Evolutionary conservation across 805 yeast genomes (phyloP).

Genomic region (Lipomyces kockii): DNA sequence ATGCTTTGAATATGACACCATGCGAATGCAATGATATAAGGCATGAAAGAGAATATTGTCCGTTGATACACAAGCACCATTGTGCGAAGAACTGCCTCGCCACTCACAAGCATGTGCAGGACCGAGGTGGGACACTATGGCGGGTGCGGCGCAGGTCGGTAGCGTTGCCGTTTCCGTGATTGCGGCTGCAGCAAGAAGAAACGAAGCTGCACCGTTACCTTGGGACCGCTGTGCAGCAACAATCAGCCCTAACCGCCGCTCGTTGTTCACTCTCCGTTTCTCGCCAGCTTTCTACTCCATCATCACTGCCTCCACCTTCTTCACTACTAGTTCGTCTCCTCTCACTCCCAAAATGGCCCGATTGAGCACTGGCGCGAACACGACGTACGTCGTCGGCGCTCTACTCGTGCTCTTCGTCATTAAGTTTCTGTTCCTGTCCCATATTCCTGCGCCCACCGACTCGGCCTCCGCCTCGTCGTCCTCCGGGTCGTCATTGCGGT

Average conservation of each 20-base stretch:
- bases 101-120: too few species aligned
- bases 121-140: too few species aligned
- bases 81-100: too few species aligned
- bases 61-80: too few species aligned
- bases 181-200: too few species aligned
- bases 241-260: background rate
- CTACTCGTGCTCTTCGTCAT: constrained; percentile 35
- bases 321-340: background rate
- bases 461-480: background rate
- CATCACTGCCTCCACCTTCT: background rate
- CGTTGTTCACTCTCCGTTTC: background rate
- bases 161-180: too few species aligned
- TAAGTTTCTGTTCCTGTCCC: constrained; percentile 31
- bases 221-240: background rate
- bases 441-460: background rate
- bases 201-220: background rate
- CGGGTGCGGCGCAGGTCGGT: too few species aligned
- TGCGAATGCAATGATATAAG: too few species aligned
- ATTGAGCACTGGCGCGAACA: constrained; percentile 17
- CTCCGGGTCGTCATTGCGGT: background rate
- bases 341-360: constrained; percentile 20
- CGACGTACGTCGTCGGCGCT: constrained; percentile 36
- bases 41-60: too few species aligned
- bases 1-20: too few species aligned
- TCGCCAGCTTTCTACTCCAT: background rate